phyloP scores from a whole-genome alignment of 2,329 filamentous ascomycete genomes.

The Hypomyces rosellus region DNA sequence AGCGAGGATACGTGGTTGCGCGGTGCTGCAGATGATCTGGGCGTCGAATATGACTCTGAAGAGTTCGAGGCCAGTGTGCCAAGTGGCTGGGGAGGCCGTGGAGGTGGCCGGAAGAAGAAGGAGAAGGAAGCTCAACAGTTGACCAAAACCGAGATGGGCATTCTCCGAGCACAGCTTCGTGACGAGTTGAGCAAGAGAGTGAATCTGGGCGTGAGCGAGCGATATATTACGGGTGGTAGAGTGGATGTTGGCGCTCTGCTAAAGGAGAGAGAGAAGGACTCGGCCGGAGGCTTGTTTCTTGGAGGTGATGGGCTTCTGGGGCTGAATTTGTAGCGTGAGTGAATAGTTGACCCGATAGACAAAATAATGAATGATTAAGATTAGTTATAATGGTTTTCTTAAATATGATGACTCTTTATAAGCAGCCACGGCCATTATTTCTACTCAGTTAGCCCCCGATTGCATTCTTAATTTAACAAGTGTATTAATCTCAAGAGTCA shows the following conservation, averaged over 20 bases:
- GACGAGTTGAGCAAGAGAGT: conserved; percentile 65
- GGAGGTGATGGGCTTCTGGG: conserved; percentile 34
- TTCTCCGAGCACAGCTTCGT: conserved; percentile 65
- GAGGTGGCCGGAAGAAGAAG: conserved; percentile 66
- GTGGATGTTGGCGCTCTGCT: conserved; percentile 74
- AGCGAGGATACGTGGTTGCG: conserved; percentile 81
- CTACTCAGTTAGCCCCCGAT: too few relatives aligned
- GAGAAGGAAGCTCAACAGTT: conserved; percentile 62
- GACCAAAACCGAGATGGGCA: conserved; percentile 67
- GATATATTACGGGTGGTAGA: conserved; percentile 75
- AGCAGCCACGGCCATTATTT: too few relatives aligned
- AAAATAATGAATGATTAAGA: not conserved
- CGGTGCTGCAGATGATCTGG: conserved; percentile 81
- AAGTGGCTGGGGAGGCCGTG: conserved; percentile 59
- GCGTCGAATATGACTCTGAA: conserved; percentile 88
- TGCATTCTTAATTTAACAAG: too few relatives aligned
- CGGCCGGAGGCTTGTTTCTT: conserved; percentile 26
- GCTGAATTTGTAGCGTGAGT: conserved; percentile 3
- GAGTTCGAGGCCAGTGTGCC: conserved; percentile 74
- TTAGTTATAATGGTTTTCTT: too few relatives aligned
- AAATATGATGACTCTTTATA: too few relatives aligned
- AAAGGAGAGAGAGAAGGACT: conserved; percentile 48
- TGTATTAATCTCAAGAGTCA: too few relatives aligned
- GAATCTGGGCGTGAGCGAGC: conserved; percentile 82
- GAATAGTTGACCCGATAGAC: not conserved